Evolutionary conservation across 139 green algal species (phyloP), one percentile per base, ranked within the genome.

Genomic region (Dunaliella primolecta): DNA sequence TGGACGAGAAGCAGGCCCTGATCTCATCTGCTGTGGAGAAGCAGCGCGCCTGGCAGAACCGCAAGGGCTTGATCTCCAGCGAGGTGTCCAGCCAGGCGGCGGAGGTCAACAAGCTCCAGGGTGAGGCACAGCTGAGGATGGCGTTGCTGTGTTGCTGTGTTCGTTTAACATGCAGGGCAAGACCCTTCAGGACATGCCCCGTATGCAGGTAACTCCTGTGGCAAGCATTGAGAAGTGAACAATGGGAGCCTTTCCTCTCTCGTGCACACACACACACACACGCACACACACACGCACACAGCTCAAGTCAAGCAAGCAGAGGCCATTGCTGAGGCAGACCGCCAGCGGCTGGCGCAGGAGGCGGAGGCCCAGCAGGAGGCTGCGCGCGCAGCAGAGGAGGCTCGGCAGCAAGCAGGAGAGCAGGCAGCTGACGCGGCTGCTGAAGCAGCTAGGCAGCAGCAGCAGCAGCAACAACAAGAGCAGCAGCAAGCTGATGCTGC

Each of bases 1-100:
- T 95, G 31, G 80, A 90, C 33, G 84, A 86, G 77, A 93, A 91
- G 83, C 46, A 85, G 31, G 77, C 87, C 32, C 77, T 82, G 15
- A 81, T 86, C 25, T 64, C 84, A 71, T 85, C 80, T 34, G 88
- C 84, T 7, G 72, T 38, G 0, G 83, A 87, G 34, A 86, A 89
- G 79, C 81, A 85, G 36, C n/a, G n/a, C 30, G 34, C 71, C 31
- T 35, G 2, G 56, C 55, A 84, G 79, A 46, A 20, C 30, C 76
- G 30, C 76, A 81, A 81, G 35, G 76, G 76, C 21, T 78, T 78
- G 29, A 36, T 78, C 29, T 78, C 72, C 29, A 78, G 21, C 21
- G 46, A 64, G 15, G 46, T 64, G 46, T 25, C 46, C 46, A 64
- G 7, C 7, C 46, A 64, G 15, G 15, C 15, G 46, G 46, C 46